Conservation (phyloP, 192 early-diverging fungal genomes). For the Diversispora epigaea region DNA sequence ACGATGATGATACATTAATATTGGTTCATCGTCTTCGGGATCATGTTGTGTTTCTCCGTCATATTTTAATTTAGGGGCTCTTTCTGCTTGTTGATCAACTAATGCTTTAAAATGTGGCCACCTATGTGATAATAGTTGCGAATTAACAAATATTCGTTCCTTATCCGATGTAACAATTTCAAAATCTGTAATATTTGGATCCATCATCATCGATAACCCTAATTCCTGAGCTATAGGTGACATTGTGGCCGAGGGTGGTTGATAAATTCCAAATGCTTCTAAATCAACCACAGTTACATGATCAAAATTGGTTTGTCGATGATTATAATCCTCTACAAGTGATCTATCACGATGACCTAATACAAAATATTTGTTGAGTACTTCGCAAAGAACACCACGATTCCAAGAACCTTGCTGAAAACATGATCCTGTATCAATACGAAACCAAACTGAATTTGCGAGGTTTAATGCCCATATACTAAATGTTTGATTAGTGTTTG, state of each 20-base stretch:
- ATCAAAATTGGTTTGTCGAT: constrained; percentile 77
- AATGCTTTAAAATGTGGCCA: constrained; percentile 60
- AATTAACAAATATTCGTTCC: constrained; percentile 57
- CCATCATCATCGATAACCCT: constrained; percentile 56
- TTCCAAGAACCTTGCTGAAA: constrained; percentile 79
- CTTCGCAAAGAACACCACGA: constrained; percentile 64
- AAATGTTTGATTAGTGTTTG: constrained; percentile 64
- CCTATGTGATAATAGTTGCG: constrained; percentile 48
- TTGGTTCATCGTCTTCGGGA: constrained; percentile 33
- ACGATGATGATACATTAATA: constrained; percentile 46
- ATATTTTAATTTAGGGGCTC: constrained; percentile 7
- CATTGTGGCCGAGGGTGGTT: constrained; percentile 54
- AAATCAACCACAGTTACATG: constrained; percentile 71
- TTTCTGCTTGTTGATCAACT: constrained; percentile 42
- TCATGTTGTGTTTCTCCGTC: constrained; percentile 32
- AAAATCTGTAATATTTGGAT: constrained; percentile 58
- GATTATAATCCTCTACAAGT: constrained; percentile 74
- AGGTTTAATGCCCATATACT: constrained; percentile 73
- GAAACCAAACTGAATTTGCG: constrained; percentile 60
- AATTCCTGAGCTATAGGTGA: constrained; percentile 60
- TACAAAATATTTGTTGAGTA: constrained; percentile 63
- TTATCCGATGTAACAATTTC: constrained; percentile 56
- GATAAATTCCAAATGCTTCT: constrained; percentile 71
- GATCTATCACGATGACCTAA: constrained; percentile 70
- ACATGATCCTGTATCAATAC: constrained; percentile 66